Evolutionary conservation across 2,329 filamentous ascomycete genomes (phyloP).

Genomic region (Calonectria crousiana): DNA sequence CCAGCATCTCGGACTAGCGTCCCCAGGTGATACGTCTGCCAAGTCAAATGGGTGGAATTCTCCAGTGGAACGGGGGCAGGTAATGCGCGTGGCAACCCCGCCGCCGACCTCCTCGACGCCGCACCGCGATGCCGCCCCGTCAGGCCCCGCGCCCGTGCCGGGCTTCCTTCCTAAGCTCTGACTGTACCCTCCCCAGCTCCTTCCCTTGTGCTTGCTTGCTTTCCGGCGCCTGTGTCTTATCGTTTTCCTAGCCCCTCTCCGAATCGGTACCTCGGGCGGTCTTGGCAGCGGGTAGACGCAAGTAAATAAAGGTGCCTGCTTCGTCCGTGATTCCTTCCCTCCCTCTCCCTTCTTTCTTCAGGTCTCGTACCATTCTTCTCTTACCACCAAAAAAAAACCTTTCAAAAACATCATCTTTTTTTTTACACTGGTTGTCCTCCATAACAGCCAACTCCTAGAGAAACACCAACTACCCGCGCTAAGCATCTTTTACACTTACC

Average conservation of each 20-base stretch:
- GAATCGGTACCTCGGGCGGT: background rate
- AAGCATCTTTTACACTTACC: constrained; percentile 36
- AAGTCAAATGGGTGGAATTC: constrained; percentile 20
- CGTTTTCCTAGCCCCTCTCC: constrained; percentile 20
- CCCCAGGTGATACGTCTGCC: constrained; percentile 8
- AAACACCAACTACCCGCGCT: constrained; percentile 13
- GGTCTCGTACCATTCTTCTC: constrained; percentile 38
- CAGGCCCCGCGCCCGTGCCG: constrained; percentile 5
- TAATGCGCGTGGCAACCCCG: constrained; percentile 26
- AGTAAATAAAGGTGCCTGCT: constrained; percentile 39
- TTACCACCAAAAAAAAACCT: constrained; percentile 18
- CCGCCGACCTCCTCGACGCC: constrained; percentile 12
- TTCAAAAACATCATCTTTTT: constrained; percentile 13
- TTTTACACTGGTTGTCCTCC: constrained; percentile 28
- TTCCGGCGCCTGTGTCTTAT: constrained; percentile 5
- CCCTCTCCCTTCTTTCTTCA: constrained; percentile 27
- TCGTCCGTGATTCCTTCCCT: constrained; percentile 22
- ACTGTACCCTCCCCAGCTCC: constrained; percentile 12
- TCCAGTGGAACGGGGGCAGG: constrained; percentile 20
- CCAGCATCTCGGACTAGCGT: background rate
- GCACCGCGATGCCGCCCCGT: constrained; percentile 6
- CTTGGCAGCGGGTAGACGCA: background rate
- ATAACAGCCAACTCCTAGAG: constrained; percentile 17
- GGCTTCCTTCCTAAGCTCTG: constrained; percentile 10
- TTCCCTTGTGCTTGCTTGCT: background rate